Evolutionary conservation across 1,284 basidiomycete species (phyloP), one percentile per base, ranked within the genome.

Genomic region (Tilletia horrida): DNA sequence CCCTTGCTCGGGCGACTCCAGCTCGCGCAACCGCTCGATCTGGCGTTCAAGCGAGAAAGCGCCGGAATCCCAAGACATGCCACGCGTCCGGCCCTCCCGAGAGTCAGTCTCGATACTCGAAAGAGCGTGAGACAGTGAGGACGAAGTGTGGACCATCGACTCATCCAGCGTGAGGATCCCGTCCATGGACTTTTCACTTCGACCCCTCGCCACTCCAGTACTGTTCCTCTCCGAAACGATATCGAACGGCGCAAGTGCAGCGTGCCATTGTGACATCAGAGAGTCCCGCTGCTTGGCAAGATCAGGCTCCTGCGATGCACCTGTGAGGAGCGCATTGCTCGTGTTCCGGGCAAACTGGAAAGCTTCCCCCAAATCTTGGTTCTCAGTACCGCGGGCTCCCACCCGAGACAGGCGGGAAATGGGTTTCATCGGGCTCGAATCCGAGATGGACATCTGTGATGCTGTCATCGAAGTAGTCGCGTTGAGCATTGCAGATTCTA

Each of bases 11-110:
- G 50, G 50, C 9, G 50, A 55, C 23, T 55, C 50, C 3, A 55
- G 50, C 23, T 55, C 50, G 50, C 50, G 50, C 14, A 55, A 16
- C 6, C 50, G 50, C 25, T 55, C 50, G 7, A 55, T 25, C 25
- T 55, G 50, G 50, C 50, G 50, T 27, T 55, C 50, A 21, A 55
- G 50, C 7, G 50, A 55, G 23, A 55, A 55, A 3, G 50, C 50
- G 25, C 50, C 25, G 21, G 50, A 55, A 25, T 55, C 50, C 50
- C 50, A 55, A 8, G 50, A 55, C 50, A 55, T 25, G 3, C 21
- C 50, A 2, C 50, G n/a, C 25, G 50, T 27, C 14, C 50, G 18
- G 16, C 25, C 50, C 7, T 27, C 50, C 2, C 25, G 25, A 13
- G 50, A 55, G 16, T 48, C 18, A 16, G 45, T 48, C 4, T n/a